These are phyloP conservation scores for Paracoccidioides brasiliensis DNA, from an alignment of 2,329 filamentous ascomycete genomes.

Conservation along the genomic window DNA sequence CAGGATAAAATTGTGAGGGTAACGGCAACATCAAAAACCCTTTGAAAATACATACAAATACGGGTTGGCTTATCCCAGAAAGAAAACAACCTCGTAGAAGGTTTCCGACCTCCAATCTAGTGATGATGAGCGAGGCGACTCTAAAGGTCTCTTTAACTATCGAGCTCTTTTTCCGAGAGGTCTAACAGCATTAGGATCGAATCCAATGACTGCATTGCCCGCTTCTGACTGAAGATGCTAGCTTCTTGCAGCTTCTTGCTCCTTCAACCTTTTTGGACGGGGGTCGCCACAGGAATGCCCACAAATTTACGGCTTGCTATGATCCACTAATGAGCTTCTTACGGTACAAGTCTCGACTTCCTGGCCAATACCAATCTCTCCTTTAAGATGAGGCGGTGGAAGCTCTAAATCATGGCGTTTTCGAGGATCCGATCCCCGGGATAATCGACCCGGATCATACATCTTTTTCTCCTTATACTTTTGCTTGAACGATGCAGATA, in stretches of 20 bases:
- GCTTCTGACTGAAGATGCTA: background rate
- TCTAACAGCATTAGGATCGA: background rate
- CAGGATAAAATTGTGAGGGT: background rate
- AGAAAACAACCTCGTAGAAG: background rate
- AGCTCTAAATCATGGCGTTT: background rate
- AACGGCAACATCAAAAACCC: background rate
- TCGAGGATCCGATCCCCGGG: background rate
- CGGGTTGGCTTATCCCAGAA: too few species aligned
- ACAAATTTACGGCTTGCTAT: background rate
- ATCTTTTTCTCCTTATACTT: background rate
- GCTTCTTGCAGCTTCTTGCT: background rate
- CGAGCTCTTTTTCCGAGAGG: background rate
- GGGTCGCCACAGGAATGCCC: background rate
- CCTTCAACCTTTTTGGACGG: background rate
- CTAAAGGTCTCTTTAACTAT: background rate
- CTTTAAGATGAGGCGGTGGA: background rate
- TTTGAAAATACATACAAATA: too few species aligned
- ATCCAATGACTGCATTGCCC: background rate
- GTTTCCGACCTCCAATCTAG: background rate
- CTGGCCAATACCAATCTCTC: background rate
- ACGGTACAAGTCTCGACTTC: background rate
- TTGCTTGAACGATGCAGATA: background rate
- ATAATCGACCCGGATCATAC: background rate
- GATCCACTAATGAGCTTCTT: background rate
- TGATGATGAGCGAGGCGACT: background rate